Evolutionary conservation across 1,284 basidiomycete genomes (phyloP).

Genomic region (Sanghuangporus weigelae): DNA sequence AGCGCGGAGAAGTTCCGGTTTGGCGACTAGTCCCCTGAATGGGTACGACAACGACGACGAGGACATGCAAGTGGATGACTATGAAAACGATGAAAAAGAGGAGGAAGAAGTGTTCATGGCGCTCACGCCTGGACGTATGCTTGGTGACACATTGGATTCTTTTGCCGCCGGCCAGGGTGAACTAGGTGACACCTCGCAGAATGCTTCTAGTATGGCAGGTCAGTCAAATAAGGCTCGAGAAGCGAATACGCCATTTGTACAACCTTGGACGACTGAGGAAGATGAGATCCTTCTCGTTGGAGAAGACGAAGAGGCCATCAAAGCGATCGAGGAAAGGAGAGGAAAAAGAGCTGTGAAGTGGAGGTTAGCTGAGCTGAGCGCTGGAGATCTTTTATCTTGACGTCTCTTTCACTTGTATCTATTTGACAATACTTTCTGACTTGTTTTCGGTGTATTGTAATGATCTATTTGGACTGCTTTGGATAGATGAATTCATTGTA

Average conservation of each 20-base stretch:
- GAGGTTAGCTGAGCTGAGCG: conserved; percentile 8
- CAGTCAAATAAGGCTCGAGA: background rate
- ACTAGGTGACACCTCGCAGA: background rate
- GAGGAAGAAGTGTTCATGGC: conserved; percentile 9
- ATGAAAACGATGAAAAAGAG: conserved; percentile 1
- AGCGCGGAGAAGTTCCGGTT: background rate
- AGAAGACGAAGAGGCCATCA: conserved; percentile 10
- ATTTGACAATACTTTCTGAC: background rate
- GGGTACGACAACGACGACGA: background rate
- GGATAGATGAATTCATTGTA: background rate
- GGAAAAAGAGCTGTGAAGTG: conserved; percentile 8
- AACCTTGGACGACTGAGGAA: conserved; percentile 17
- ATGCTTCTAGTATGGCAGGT: background rate
- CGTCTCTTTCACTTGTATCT: background rate
- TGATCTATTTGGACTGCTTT: background rate
- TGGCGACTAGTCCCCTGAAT: conserved; percentile 3
- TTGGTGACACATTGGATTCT: background rate
- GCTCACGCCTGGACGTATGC: background rate
- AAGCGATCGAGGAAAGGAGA: conserved; percentile 8
- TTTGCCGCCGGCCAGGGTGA: background rate
- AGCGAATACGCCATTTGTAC: background rate
- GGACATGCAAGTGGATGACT: background rate
- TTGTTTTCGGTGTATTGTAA: background rate
- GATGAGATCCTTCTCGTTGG: conserved; percentile 12
- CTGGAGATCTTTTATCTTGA: background rate